phyloP scores from a whole-genome alignment of 768 basidiomycete genomes.

The Dacryopinax primogenitus region DNA sequence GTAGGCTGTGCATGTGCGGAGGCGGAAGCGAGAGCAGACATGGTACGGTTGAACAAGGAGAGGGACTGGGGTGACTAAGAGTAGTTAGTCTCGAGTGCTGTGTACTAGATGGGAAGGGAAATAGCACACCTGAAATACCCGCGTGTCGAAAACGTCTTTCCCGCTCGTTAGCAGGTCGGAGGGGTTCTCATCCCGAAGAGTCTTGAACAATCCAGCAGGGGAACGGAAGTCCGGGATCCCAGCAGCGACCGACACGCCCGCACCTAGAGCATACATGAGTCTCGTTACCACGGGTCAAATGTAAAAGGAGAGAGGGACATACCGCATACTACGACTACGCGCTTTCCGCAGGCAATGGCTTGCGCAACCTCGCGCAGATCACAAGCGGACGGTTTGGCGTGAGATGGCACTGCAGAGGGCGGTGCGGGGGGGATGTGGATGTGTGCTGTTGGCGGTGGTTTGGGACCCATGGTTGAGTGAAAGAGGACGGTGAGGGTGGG shows the following conservation, averaged over 20 bases:
- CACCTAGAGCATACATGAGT: slow-evolving; percentile 38
- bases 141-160: slow-evolving; percentile 82
- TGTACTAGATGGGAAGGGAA: neutral
- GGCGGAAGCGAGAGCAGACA: slow-evolving; percentile 63
- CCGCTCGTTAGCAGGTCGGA: slow-evolving; percentile 57
- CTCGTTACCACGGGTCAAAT: neutral
- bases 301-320: slow-evolving; percentile 24
- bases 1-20: slow-evolving; percentile 65
- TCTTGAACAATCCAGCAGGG: slow-evolving; percentile 63
- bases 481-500: neutral
- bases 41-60: slow-evolving; percentile 76
- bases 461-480: neutral
- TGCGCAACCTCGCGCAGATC: slow-evolving; percentile 17
- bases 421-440: neutral
- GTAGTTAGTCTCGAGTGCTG: slow-evolving; percentile 5
- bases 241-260: slow-evolving; percentile 75
- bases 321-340: slow-evolving; percentile 82
- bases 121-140: slow-evolving; percentile 64
- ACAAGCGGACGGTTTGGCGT: neutral
- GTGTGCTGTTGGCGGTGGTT: neutral
- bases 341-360: slow-evolving; percentile 60
- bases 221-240: slow-evolving; percentile 88
- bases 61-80: slow-evolving; percentile 60
- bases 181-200: slow-evolving; percentile 64
- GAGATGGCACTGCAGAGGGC: neutral